Evolutionary conservation across 2,329 filamentous ascomycete genomes (phyloP).

Genomic region (Talaromyces verruculosus): DNA sequence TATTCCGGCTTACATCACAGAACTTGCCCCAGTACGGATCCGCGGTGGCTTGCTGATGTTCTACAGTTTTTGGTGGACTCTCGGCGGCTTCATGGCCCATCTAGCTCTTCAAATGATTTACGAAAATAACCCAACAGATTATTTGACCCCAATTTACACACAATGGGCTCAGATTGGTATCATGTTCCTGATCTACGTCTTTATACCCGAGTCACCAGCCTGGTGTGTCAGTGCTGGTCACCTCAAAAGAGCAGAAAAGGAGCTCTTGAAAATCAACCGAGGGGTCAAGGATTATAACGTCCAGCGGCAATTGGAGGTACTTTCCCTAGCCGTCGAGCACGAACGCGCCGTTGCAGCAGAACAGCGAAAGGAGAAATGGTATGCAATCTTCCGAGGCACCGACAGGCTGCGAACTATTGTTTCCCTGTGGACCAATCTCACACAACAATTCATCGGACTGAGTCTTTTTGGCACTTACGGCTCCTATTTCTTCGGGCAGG

Average conservation of each 20-base stretch:
- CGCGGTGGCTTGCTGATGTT: no score
- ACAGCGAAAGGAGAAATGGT: constrained; percentile 21
- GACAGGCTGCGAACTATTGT: constrained; percentile 20
- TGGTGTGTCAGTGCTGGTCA: neutral
- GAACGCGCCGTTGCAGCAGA: constrained; percentile 16
- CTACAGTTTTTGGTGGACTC: no score
- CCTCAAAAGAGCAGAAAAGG: neutral
- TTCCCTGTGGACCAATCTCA: constrained; percentile 22
- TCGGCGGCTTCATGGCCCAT: no score
- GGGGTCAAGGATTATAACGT: neutral
- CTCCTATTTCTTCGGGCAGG: constrained; percentile 27
- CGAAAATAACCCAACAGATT: neutral
- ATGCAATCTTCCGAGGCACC: constrained; percentile 19
- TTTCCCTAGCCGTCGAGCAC: constrained; percentile 11
- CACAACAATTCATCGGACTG: constrained; percentile 25
- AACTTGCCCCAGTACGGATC: no score
- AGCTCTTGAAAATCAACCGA: neutral
- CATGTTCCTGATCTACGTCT: neutral
- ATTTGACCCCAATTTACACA: neutral
- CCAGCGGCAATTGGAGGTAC: neutral
- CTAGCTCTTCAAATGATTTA: no score
- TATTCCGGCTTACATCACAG: no score
- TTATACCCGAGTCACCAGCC: neutral
- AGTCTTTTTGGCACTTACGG: constrained; percentile 25
- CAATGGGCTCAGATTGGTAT: neutral